Evolutionary conservation across 2,329 filamentous ascomycete genomes (phyloP), one percentile per base, ranked within the genome.

Genomic region (Pseudocercospora fijiensis): DNA sequence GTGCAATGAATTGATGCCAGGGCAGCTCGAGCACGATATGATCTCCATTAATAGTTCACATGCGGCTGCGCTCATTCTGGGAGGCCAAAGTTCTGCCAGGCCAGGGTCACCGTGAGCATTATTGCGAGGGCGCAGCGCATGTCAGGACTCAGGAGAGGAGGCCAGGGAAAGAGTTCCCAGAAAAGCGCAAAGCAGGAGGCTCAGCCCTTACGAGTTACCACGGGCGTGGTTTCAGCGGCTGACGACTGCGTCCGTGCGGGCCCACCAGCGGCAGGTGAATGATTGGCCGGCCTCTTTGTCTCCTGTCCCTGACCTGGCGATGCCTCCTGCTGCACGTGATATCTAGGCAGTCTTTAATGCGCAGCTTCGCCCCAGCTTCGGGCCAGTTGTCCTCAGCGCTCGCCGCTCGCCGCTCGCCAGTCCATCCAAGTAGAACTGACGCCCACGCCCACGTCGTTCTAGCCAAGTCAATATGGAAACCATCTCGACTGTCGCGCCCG

Each of bases 381-480:
- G 13, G 51, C 51, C 51, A 55, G 51, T 26, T 55, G 51, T 55
- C 26, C 51, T 30, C 26, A 16, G 20, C 26, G 51, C 51, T n/a
- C 26, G 16, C 43, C 18, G 43, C 43, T n/a, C 43, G 43, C 43
- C 18, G 9, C 9, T 18, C 43, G 16, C 16, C 20, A 49, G 45
- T 49, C 20, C 49, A 24, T 53, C 49, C 49, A 33, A 56, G 27
- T 56, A 56, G 53, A 56, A 37, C n/a, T 18, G 53, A 41, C 53
- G 51, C 51, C 51, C 43, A 47, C 10, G 43, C 47, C 7, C 53
- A 37, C 13, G 53, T 37, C 53, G 27, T 56, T 56, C 53, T 33
- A 56, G 53, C 16, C 53, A 56, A 56, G 53, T 24, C 53, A 56
- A 10, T 28, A 56, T 56, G 53, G 53, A 56, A 28, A 33, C 30